A percentile compares a stretch with the other conserved stretches of the same genome.
Evolutionary conservation across 345 rosid species (phyloP).

Genomic region (Acer negundo): DNA sequence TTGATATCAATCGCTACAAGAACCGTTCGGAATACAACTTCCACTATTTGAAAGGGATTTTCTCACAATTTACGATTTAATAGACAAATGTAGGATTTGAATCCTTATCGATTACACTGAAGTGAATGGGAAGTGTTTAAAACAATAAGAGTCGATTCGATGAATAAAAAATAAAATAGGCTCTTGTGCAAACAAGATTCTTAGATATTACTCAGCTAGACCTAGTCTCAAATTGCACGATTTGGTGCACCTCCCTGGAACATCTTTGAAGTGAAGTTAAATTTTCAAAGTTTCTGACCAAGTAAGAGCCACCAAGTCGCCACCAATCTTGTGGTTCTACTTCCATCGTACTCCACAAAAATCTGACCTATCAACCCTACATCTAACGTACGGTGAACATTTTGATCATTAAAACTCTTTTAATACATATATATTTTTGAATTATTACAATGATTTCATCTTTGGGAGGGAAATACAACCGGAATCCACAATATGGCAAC

Average conservation of each 20-base stretch:
- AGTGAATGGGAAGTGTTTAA: neutral
- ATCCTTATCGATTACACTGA: no score
- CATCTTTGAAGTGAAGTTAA: slow-evolving; percentile 17
- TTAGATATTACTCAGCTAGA: neutral
- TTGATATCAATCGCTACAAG: no score
- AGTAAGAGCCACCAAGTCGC: neutral
- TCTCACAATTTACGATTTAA: no score
- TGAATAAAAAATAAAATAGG: no score
- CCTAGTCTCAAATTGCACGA: neutral
- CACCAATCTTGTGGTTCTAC: neutral
- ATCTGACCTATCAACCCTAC: neutral
- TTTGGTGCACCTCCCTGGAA: neutral
- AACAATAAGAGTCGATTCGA: neutral
- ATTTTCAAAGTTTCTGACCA: neutral
- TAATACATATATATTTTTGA: no score
- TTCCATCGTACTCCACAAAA: neutral
- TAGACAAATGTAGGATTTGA: no score
- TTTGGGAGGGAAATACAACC: no score
- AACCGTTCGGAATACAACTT: no score
- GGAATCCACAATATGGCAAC: no score
- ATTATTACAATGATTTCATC: no score
- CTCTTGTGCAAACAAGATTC: neutral
- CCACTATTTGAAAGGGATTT: no score
- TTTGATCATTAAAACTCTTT: neutral
- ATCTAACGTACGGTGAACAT: neutral